Percentiles rank a stretch among this genome's conserved stretches.
phyloP scores from a whole-genome alignment of 257 asterid genomes.

The Plectranthus barbatus region DNA sequence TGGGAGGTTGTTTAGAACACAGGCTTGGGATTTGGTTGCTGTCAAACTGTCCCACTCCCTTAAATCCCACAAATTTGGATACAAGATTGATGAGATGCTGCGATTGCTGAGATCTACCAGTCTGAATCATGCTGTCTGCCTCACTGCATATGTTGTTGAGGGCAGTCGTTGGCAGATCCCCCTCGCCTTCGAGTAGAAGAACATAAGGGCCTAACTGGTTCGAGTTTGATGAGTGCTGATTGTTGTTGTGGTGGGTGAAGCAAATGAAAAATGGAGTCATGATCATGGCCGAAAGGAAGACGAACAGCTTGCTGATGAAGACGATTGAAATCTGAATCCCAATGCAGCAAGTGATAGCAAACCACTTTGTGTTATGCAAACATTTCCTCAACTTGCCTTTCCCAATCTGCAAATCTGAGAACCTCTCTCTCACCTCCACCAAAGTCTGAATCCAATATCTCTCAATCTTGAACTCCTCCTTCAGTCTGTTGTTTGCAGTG shows the following conservation, averaged over 20 bases:
- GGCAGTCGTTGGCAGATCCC: slow-evolving; percentile 14
- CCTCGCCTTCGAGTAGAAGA: slow-evolving; percentile 32
- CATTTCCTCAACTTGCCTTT: neutral
- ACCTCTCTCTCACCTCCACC: neutral
- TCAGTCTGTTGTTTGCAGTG: neutral
- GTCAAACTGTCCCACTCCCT: slow-evolving; percentile 7
- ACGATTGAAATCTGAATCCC: neutral
- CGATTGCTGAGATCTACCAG: neutral
- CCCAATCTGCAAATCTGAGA: neutral
- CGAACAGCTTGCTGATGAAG: neutral
- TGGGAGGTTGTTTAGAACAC: slow-evolving; percentile 10
- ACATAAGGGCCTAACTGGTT: neutral
- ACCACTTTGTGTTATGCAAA: neutral
- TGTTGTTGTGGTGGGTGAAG: neutral
- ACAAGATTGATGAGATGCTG: neutral
- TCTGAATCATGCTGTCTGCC: neutral
- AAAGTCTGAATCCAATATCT: neutral
- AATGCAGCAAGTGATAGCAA: neutral
- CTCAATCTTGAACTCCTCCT: neutral
- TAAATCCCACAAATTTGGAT: neutral
- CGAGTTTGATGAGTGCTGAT: neutral
- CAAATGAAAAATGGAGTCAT: neutral
- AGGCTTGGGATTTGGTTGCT: slow-evolving; percentile 4
- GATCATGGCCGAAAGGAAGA: neutral
- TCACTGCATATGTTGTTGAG: neutral